Base-by-base conservation (phyloP, 2,329 filamentous ascomycete species). In the Massarina eburnea region DNA sequence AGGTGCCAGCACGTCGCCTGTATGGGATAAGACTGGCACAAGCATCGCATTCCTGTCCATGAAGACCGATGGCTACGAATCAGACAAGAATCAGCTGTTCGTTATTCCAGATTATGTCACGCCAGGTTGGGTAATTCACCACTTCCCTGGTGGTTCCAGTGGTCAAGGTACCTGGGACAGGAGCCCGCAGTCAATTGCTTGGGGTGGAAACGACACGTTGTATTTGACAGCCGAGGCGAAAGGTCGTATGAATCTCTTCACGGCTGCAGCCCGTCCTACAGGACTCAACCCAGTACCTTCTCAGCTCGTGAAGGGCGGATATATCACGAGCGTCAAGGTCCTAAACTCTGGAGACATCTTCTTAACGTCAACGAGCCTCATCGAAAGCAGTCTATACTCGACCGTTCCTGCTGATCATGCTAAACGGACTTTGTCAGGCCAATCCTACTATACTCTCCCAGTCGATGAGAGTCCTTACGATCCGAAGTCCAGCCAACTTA, bases 21-120 rank as follows among this genome's bases (percentile, higher is more conserved):
- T 80, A 0, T 95, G 95, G 71, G 91, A 89, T 3, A 82, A 83
- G 3, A 79, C 86, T 59, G 88, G 89, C 8, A 80, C 77, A 27
- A 80, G 80, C 48, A 75, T 92, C 20, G 89, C 83, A 1, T 96
- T 95, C 66, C 77, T 89, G 22, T 83, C 88, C 50, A 95, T 95
- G 91, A 80, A 81, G 52, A 80, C 80, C 45, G 77, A 82, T 41
- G 83, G 86, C 48, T 95, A 96, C 65, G 91, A 96, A 69, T 82
- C 86, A 14, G 90, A 96, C 72, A 87, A 87, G 67, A 80, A 85
- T 35, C 80, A 84, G 35, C 73, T 90, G 3, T 71, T 91, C 51
- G 71, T 89, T 2, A 67, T 89, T 6, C 79, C 81, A 1, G 79
- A 89, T 55, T 73, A 88, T 39, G 67, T 66, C 12, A 77, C 84